phyloP scores from a whole-genome alignment of 768 basidiomycete genomes.

The Clavulina sp. region DNA sequence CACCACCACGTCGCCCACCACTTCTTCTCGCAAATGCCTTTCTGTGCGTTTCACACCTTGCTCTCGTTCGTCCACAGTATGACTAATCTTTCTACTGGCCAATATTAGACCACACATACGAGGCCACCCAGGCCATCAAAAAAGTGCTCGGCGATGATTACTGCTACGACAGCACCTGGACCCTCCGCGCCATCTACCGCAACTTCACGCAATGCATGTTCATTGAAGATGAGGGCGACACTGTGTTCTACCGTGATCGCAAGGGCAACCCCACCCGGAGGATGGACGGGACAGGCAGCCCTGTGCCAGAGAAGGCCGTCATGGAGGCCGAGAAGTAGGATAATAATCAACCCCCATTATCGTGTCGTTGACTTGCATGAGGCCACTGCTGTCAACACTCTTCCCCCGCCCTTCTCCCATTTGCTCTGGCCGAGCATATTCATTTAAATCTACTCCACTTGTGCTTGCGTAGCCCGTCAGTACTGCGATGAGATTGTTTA shows the following conservation, averaged over 20 bases:
- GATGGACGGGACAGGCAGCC: background rate
- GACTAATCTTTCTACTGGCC: background rate
- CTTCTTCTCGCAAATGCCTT: constrained; percentile 67
- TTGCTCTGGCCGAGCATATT: too few species aligned
- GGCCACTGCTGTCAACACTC: too few species aligned
- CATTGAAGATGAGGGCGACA: constrained; percentile 84
- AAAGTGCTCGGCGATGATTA: background rate
- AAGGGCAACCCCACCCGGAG: background rate
- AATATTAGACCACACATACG: background rate
- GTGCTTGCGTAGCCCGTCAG: too few species aligned
- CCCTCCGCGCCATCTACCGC: background rate
- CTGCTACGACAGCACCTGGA: background rate
- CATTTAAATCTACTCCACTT: too few species aligned
- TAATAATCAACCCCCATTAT: too few species aligned
- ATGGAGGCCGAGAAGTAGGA: too few species aligned
- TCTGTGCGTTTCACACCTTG: background rate
- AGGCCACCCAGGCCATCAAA: background rate
- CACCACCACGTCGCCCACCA: constrained; percentile 92
- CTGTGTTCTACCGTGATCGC: constrained; percentile 76
- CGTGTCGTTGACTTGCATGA: too few species aligned
- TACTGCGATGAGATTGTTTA: too few species aligned
- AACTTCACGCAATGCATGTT: constrained; percentile 26
- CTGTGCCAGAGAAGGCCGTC: background rate
- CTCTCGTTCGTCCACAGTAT: background rate
- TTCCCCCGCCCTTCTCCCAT: too few species aligned